Conservation (phyloP, 192 early-diverging fungal species). For the Spizellomyces punctatus region DNA sequence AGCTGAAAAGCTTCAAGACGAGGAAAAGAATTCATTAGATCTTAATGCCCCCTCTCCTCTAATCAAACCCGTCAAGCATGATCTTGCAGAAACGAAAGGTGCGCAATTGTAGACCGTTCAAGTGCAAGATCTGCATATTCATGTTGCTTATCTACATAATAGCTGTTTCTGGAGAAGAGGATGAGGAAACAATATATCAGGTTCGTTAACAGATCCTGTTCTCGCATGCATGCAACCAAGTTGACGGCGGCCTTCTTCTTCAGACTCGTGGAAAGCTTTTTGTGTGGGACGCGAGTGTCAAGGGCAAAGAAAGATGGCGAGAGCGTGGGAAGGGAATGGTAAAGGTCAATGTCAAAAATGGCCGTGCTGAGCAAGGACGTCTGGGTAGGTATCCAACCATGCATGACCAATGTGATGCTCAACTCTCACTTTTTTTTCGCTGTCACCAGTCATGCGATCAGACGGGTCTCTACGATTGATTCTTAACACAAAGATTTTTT, state of each 20-base stretch:
- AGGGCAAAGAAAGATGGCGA: conserved; percentile 4
- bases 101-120: too few species aligned
- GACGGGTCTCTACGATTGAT: conserved; percentile 7
- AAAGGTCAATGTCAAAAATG: conserved; percentile 4
- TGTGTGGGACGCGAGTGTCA: not conserved
- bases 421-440: too few species aligned
- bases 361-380: not conserved
- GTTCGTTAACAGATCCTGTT: not conserved
- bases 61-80: too few species aligned
- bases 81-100: too few species aligned
- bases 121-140: too few species aligned
- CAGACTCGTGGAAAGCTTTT: conserved; percentile 11
- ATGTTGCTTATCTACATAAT: not conserved
- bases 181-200: not conserved
- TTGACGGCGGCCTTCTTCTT: not conserved
- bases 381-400: not conserved
- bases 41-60: too few species aligned
- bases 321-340: conserved; percentile 13
- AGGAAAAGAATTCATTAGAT: too few species aligned
- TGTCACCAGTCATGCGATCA: not conserved
- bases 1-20: too few species aligned
- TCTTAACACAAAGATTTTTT: not conserved
- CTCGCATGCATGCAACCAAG: too few species aligned
- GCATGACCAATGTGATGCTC: too few species aligned
- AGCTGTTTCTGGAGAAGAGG: not conserved